Evolutionary conservation across 2,329 filamentous ascomycete genomes (phyloP).

Genomic region (Aureobasidium pullulans): DNA sequence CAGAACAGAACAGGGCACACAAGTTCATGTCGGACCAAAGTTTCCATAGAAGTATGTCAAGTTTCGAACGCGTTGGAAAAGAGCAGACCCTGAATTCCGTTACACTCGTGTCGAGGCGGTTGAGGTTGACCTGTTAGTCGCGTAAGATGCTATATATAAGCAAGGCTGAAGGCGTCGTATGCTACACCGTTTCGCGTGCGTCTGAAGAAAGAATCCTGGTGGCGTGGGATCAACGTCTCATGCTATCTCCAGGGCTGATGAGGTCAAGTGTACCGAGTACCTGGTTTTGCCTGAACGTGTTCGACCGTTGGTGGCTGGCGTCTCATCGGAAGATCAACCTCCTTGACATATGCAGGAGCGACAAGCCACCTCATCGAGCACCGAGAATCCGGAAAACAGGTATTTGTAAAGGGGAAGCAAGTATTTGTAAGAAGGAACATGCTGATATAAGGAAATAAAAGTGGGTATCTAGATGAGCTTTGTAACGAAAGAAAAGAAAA

Average conservation of each 20-base stretch:
- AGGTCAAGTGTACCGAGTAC: constrained; percentile 8
- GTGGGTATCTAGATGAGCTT: constrained; percentile 9
- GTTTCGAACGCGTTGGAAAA: neutral
- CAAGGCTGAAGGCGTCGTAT: constrained; percentile 1
- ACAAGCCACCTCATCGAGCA: neutral
- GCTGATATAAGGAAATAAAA: constrained; percentile 1
- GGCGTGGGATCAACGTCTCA: neutral
- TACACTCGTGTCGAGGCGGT: neutral
- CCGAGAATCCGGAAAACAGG: neutral
- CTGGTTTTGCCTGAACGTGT: neutral
- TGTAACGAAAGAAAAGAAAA: neutral
- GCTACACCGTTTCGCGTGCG: neutral
- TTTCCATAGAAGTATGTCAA: neutral
- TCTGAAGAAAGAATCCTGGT: neutral
- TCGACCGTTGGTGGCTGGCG: neutral
- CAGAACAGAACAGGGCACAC: too few relatives aligned
- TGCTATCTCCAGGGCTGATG: neutral
- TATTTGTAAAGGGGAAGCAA: neutral
- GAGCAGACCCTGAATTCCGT: neutral
- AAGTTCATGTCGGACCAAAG: neutral
- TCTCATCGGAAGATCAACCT: neutral
- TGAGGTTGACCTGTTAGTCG: neutral
- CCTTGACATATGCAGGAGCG: constrained; percentile 7
- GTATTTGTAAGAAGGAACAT: neutral
- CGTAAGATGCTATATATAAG: neutral